Conservation (phyloP, 495 filamentous ascomycete species). For the Hypoxylon trugodes region DNA sequence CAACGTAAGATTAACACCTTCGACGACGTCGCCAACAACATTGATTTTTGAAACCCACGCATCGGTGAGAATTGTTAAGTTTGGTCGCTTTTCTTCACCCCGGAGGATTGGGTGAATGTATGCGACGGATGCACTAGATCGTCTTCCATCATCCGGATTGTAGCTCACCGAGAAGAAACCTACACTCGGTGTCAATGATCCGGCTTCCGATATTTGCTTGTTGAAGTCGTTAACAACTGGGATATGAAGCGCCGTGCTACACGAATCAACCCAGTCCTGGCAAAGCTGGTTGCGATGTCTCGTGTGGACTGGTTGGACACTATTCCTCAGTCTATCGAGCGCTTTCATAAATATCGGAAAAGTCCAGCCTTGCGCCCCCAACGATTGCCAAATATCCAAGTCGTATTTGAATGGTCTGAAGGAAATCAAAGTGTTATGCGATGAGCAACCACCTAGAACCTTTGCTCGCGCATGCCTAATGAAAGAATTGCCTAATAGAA, state of each 20-base stretch:
- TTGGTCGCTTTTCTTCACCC: conserved; percentile 77
- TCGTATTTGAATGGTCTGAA: conserved; percentile 87
- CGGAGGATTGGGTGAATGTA: conserved; percentile 87
- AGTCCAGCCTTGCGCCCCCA: conserved; percentile 77
- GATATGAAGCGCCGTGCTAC: conserved; percentile 74
- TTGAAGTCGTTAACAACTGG: conserved; percentile 85
- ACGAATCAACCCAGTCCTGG: conserved; percentile 81
- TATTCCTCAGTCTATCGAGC: conserved; percentile 78
- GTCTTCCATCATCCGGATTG: conserved; percentile 79
- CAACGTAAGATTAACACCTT: conserved; percentile 70
- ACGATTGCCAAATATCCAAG: conserved; percentile 71
- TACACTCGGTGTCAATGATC: conserved; percentile 73
- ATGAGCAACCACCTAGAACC: conserved; percentile 85
- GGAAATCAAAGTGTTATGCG: conserved; percentile 86
- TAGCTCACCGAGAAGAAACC: conserved; percentile 88
- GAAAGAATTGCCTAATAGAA: conserved; percentile 73
- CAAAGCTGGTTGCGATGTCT: conserved; percentile 84
- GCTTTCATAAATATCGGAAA: conserved; percentile 80
- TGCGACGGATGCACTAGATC: conserved; percentile 82
- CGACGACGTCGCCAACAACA: conserved; percentile 67
- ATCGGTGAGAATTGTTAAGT: conserved; percentile 80
- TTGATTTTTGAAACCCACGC: conserved; percentile 82
- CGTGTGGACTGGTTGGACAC: conserved; percentile 78
- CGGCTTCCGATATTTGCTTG: conserved; percentile 71
- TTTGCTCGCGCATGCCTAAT: conserved; percentile 87